Percentiles rank a stretch among this genome's conserved stretches.
Conservation (phyloP, 2,329 filamentous ascomycete species). For the Tricladium varicosporioides region DNA sequence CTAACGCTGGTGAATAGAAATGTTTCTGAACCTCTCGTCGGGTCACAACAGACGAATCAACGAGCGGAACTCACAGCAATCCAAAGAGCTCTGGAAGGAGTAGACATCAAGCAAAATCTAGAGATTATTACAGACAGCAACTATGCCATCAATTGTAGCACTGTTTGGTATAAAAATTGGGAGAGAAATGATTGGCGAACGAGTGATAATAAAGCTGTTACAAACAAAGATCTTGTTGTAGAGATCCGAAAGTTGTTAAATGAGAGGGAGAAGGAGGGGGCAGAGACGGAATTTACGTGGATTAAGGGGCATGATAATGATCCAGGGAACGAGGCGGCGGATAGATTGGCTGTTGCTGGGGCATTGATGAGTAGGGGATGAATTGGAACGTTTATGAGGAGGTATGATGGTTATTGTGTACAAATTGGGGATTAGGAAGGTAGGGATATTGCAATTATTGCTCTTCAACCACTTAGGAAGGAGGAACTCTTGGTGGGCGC, state of each 20-base stretch:
- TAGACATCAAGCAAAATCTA: slow-evolving; percentile 64
- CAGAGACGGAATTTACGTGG: slow-evolving; percentile 75
- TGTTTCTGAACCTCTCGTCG: slow-evolving; percentile 35
- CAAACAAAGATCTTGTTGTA: slow-evolving; percentile 83
- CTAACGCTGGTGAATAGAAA: slow-evolving; percentile 46
- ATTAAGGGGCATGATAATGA: slow-evolving; percentile 80
- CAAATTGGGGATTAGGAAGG: too few relatives aligned
- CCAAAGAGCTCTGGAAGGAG: slow-evolving; percentile 75
- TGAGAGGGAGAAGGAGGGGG: slow-evolving; percentile 59
- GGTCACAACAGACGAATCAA: slow-evolving; percentile 77
- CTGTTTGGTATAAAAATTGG: slow-evolving; percentile 80
- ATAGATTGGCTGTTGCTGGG: slow-evolving; percentile 68
- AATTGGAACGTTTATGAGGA: too few relatives aligned
- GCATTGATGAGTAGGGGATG: neutral
- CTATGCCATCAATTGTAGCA: slow-evolving; percentile 88
- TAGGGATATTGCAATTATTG: too few relatives aligned
- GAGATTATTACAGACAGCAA: slow-evolving; percentile 85
- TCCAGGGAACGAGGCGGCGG: slow-evolving; percentile 76
- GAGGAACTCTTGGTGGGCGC: too few relatives aligned
- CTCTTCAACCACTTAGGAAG: too few relatives aligned
- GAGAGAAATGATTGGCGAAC: slow-evolving; percentile 74
- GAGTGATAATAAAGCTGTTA: slow-evolving; percentile 66
- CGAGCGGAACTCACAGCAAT: slow-evolving; percentile 93
- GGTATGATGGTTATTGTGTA: neutral
- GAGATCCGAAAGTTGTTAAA: slow-evolving; percentile 69